Evolutionary conservation across 345 rosid species (phyloP).

Genomic region (Syzygium grande): DNA sequence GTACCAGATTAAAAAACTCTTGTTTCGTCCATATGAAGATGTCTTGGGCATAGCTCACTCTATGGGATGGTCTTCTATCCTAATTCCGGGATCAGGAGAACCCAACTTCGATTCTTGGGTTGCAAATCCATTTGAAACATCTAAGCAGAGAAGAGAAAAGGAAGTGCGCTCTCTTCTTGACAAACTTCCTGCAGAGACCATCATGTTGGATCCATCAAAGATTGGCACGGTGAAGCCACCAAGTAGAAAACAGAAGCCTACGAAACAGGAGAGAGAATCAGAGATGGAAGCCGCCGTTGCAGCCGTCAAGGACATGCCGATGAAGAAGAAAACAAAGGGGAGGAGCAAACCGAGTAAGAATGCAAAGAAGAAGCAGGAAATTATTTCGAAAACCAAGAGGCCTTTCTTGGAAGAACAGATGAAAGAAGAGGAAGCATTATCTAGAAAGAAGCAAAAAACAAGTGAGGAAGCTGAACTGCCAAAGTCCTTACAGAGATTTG

Average conservation of each 20-base stretch:
- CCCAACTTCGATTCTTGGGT: slow-evolving; percentile 94
- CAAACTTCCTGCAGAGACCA: slow-evolving; percentile 91
- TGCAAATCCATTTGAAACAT: slow-evolving; percentile 84
- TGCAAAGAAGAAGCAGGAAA: slow-evolving; percentile 55
- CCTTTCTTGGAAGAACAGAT: slow-evolving; percentile 56
- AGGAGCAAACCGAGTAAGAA: slow-evolving; percentile 70
- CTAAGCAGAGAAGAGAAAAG: slow-evolving; percentile 85
- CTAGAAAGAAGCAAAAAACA: slow-evolving; percentile 51
- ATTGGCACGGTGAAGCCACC: slow-evolving; percentile 55
- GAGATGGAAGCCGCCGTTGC: slow-evolving; percentile 69
- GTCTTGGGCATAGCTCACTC: slow-evolving; percentile 83
- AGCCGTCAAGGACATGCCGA: slow-evolving; percentile 30
- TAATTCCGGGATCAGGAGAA: slow-evolving; percentile 89
- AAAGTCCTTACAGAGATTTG: slow-evolving; percentile 46
- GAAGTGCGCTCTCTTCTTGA: slow-evolving; percentile 77
- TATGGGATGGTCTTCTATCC: slow-evolving; percentile 89
- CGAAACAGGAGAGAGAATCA: slow-evolving; percentile 42
- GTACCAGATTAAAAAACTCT: slow-evolving; percentile 60
- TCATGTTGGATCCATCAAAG: slow-evolving; percentile 85
- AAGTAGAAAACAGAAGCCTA: slow-evolving; percentile 51
- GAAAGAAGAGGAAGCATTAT: slow-evolving; percentile 10
- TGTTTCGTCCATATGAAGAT: slow-evolving; percentile 87
- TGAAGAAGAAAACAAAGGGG: slow-evolving; percentile 83
- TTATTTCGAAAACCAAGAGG: slow-evolving; percentile 42
- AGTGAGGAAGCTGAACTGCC: slow-evolving; percentile 44